Base-by-base conservation (phyloP, 768 basidiomycete genomes). In the Russula sp. region DNA sequence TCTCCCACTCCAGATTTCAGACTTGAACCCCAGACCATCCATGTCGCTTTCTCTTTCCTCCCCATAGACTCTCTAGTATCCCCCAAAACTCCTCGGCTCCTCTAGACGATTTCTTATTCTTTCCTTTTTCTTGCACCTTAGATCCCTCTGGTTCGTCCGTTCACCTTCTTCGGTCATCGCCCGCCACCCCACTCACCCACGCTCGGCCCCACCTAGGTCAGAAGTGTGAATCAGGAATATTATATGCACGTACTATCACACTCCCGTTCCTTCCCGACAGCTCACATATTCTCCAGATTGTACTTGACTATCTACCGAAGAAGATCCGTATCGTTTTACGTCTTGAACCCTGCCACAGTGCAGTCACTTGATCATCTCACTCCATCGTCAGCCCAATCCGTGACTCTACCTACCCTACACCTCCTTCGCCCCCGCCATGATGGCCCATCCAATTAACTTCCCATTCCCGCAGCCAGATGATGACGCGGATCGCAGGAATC, bases 401-500 rank as follows among this genome's bases (percentile, higher is more conserved):
- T 71, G 70, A 71, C 72, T 57, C 70, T 72, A 38, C 48, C 30
- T 69, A 9, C 40, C 28, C 20, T 26, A 1, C 38, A 30, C 40
- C 42, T 30, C n/a, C 44, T 67, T 72, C 11, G 71, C 73, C 50
- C 60, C 69, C 56, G 63, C 57, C 64, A 75, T 68, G 59, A 78
- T 81, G 75, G 69, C 73, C 55, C 72, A 73, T 61, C 71, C 74
- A 34, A 69, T 69, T 57, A 72, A 63, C 59, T 69, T 70, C 57
- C 75, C 77, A 66, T 76, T 77, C 55, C 70, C 74, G 65, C 63
- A 63, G 22, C 67, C 62, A 57, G 68, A 69, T 48, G 83, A 84
- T 69, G 84, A 85, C 55, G 78, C 80, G 66, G 86, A 86, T 74
- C 83, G 86, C 63, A 79, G 76, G 72, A 85, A 83, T 75, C 81